These are phyloP conservation scores for Scedosporium dehoogii DNA, from an alignment of 2,329 filamentous ascomycete species.

Conservation along the genomic window DNA sequence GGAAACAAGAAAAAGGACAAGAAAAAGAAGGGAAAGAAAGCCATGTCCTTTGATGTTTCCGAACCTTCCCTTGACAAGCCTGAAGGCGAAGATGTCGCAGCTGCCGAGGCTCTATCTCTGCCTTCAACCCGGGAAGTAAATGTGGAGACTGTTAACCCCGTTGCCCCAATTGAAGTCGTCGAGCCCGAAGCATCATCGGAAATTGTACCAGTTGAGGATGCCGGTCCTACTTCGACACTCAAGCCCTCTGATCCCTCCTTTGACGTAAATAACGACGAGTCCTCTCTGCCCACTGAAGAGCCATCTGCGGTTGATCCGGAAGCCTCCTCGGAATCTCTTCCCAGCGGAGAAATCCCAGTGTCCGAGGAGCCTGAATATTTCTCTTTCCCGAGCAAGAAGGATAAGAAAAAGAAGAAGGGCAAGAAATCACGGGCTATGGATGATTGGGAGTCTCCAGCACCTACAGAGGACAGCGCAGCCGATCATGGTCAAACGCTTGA, in stretches of 20 bases:
- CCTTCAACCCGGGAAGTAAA: neutral
- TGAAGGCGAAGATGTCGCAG: neutral
- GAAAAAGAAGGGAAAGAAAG: conserved; percentile 8
- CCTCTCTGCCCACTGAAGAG: neutral
- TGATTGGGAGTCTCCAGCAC: neutral
- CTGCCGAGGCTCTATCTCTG: neutral
- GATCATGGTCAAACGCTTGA: neutral
- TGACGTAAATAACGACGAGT: no score
- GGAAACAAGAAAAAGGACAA: conserved; percentile 5
- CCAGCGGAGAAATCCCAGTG: neutral
- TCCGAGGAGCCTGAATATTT: neutral
- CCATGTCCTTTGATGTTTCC: conserved; percentile 8
- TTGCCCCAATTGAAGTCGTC: neutral
- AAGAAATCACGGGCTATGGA: conserved; percentile 7
- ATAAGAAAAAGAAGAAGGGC: conserved; percentile 22
- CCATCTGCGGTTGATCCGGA: neutral
- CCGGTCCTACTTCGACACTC: no score
- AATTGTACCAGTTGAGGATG: no score
- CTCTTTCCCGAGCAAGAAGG: conserved; percentile 10
- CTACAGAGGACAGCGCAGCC: neutral
- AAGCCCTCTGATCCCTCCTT: no score
- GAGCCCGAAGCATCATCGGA: neutral
- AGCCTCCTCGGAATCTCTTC: neutral
- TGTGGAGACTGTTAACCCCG: neutral
- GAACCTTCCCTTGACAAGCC: neutral